Evolutionary conservation across 331 rosid genomes (phyloP).

Genomic region (Ulmus americana): DNA sequence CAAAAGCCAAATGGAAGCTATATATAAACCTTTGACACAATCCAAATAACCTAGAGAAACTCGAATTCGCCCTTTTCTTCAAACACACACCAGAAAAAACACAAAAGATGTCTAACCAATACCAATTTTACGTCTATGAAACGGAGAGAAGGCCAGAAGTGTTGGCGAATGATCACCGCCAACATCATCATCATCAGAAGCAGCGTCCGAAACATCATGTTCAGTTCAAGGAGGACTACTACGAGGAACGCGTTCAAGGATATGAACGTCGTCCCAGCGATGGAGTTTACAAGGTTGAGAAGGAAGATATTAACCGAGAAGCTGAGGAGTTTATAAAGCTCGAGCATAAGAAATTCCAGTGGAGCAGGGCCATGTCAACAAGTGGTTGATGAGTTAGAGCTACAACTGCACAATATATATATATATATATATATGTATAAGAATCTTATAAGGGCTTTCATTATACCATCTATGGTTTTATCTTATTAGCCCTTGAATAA

Average conservation of each 20-base stretch:
- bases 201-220: conserved; percentile 10
- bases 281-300: not conserved
- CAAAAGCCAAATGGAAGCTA: not conserved
- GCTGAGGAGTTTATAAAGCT: conserved; percentile 28
- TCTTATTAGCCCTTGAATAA: conserved; percentile 8
- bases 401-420: not conserved
- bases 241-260: not conserved
- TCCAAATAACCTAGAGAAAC: not conserved
- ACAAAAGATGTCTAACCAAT: conserved; percentile 9
- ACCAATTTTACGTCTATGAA: conserved; percentile 9
- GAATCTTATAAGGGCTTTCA: not conserved
- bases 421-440: not conserved
- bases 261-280: not conserved
- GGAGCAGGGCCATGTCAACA: conserved; percentile 3
- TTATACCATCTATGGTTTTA: conserved; percentile 7
- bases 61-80: not conserved
- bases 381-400: not conserved
- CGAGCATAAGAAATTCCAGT: conserved; percentile 26
- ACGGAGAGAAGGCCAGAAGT: conserved; percentile 4
- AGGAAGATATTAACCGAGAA: conserved; percentile 22
- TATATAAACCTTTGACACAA: not conserved
- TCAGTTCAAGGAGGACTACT: not conserved
- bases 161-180: not conserved
- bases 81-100: not conserved
- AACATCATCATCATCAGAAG: not conserved